Percentiles rank a stretch among this genome's conserved stretches.
Conservation (phyloP, 768 basidiomycete genomes). For the Serendipita sp. region DNA sequence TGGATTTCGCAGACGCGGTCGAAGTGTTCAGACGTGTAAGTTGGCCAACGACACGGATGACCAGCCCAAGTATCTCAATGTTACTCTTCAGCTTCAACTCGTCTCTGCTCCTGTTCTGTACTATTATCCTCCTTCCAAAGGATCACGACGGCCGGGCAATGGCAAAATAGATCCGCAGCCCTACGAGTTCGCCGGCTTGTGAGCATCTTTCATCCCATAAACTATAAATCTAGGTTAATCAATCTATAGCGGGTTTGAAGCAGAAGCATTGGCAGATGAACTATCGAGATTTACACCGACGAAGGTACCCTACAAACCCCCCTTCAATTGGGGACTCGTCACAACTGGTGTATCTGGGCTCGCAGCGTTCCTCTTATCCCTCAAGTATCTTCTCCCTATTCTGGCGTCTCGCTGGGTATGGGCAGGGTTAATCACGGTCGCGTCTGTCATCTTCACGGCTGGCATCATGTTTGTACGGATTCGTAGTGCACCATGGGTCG, state of each 20-base stretch:
- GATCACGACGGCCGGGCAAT: constrained; percentile 44
- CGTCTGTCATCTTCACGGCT: constrained; percentile 69
- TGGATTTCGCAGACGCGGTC: constrained; percentile 72
- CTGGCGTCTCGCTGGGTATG: constrained; percentile 62
- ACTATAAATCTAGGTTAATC: not conserved
- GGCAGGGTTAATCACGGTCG: constrained; percentile 43
- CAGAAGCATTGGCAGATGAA: constrained; percentile 58
- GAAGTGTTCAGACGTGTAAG: constrained; percentile 65
- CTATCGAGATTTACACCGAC: constrained; percentile 60
- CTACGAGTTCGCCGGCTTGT: constrained; percentile 64
- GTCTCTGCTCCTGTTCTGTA: constrained; percentile 71
- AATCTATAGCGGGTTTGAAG: constrained; percentile 60
- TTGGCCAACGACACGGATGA: not conserved
- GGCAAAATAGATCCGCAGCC: constrained; percentile 40
- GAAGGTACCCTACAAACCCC: constrained; percentile 66
- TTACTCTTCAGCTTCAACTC: constrained; percentile 46
- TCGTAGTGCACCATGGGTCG: constrained; percentile 53
- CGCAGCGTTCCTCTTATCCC: constrained; percentile 31
- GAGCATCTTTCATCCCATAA: constrained; percentile 15
- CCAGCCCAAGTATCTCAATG: not conserved
- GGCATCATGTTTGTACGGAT: constrained; percentile 98
- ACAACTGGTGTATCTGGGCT: constrained; percentile 29
- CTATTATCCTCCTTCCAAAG: constrained; percentile 56
- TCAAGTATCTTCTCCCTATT: constrained; percentile 48
- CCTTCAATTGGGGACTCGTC: constrained; percentile 54